A percentile compares a stretch with the other conserved stretches of the same genome.
phyloP scores from a whole-genome alignment of 1,284 basidiomycete genomes.

The Porodaedalea pini region DNA sequence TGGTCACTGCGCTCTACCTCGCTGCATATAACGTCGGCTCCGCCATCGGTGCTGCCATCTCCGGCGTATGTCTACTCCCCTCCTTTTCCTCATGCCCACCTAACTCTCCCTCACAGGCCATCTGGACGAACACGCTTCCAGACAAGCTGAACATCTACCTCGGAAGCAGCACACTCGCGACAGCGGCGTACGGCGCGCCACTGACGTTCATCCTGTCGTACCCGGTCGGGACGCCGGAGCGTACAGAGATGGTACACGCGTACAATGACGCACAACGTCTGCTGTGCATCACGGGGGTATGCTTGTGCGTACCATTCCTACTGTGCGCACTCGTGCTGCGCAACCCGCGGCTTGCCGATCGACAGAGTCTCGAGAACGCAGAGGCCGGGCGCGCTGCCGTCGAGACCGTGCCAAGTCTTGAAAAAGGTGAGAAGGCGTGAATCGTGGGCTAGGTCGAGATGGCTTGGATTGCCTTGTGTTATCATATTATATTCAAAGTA shows the following conservation, averaged over 20 bases:
- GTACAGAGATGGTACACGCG: constrained; percentile 25
- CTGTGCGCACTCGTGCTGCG: constrained; percentile 15
- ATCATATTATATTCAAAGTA: not conserved
- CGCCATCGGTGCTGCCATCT: constrained; percentile 35
- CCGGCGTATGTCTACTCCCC: constrained; percentile 24
- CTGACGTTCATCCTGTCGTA: constrained; percentile 30
- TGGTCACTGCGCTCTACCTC: constrained; percentile 36
- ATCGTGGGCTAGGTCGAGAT: not conserved
- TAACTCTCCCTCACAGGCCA: constrained; percentile 21
- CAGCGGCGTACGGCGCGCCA: constrained; percentile 32
- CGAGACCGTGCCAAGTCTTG: not conserved
- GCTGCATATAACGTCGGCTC: constrained; percentile 36
- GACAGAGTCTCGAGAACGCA: constrained; percentile 17
- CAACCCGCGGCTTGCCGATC: constrained; percentile 17
- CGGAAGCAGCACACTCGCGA: constrained; percentile 31
- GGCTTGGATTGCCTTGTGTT: not conserved
- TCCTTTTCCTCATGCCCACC: not conserved
- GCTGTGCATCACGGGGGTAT: constrained; percentile 21
- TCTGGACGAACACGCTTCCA: constrained; percentile 39
- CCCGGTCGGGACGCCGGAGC: constrained; percentile 32
- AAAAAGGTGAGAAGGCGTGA: not conserved
- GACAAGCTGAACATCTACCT: constrained; percentile 25
- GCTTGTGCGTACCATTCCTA: constrained; percentile 20
- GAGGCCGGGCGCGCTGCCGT: not conserved
- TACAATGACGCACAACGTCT: constrained; percentile 19